Base-by-base conservation (phyloP, 2,329 filamentous ascomycete genomes). In the Sclerotinia minor region DNA sequence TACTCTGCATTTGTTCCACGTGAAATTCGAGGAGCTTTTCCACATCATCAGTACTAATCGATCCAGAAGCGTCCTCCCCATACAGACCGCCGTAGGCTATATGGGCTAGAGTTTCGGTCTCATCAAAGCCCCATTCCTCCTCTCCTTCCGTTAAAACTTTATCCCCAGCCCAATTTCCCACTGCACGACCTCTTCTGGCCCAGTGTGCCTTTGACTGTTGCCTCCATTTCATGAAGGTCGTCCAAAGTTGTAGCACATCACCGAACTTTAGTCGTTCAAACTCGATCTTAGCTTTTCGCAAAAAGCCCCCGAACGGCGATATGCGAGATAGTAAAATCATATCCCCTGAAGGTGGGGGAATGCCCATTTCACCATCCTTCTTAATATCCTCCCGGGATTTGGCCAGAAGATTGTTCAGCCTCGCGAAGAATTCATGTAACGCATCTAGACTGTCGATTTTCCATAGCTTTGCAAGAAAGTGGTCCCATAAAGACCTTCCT, bases 1-100 rank as follows among this genome's bases (percentile, higher is more conserved):
- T 79, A 89, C 90, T 91, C 77, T 97, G 94, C 80, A 97, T 87
- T 77, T 92, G 88, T 71, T 92, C 89, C 49, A 98, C 89, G 75
- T 97, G 94, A 73, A 95, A 96, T 72, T 96, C 92, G 26, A 98
- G 80, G 38, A 97, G 81, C 41, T 86, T 86, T 76, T 96, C 92
- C 9, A 95, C 83, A 75, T 96, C 92, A 72, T 94, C 89, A 0
- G 87, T 88, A 78, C 92, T 95, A 66, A 92, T 83, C 41, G 78
- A 77, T 45, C 79, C 78, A 41, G 78, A 76, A 21, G 79, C 78
- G 19, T 79, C 38, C 35, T 73, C 67, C 38, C 64, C 65, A 4
- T 67, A 68, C n/a, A 72, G 41, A 32, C 69, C 65, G 1, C 73
- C 74, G 59, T 77, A 78, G 19, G 73, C 73, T 15, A 77, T 71